phyloP scores from a whole-genome alignment of 2,329 filamentous ascomycete genomes.

The Colletotrichum truncatum region DNA sequence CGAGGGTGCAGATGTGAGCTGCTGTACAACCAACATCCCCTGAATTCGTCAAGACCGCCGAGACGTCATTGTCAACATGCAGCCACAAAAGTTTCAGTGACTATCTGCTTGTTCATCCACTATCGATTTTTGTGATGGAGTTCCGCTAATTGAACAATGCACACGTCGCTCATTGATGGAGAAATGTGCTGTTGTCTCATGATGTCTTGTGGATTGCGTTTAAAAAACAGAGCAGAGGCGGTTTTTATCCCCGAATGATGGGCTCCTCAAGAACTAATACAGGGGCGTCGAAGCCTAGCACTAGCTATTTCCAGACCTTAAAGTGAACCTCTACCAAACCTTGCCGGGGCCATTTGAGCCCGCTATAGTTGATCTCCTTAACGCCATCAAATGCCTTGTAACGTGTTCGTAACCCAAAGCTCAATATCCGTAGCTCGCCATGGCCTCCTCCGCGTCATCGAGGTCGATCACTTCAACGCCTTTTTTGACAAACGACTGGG shows the following conservation, averaged over 20 bases:
- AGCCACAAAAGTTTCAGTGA: background rate
- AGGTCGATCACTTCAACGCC: conserved; percentile 39
- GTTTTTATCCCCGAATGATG: background rate
- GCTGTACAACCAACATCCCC: background rate
- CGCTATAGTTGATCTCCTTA: background rate
- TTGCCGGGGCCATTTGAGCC: background rate
- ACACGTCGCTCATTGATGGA: too few relatives aligned
- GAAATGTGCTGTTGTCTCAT: background rate
- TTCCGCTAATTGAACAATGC: background rate
- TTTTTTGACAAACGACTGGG: conserved; percentile 31
- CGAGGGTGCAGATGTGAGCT: too few relatives aligned
- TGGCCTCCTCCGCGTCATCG: conserved; percentile 61
- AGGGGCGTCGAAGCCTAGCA: conserved; percentile 3
- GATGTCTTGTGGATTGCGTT: background rate
- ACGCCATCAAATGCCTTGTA: conserved; percentile 14
- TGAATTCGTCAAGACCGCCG: background rate
- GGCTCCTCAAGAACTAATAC: background rate
- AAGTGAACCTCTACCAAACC: conserved; percentile 1
- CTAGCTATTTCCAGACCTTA: conserved; percentile 8
- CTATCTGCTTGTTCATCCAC: background rate
- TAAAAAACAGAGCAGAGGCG: conserved; percentile 9
- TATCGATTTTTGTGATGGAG: background rate
- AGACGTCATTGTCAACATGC: background rate
- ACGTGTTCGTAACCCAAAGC: background rate
- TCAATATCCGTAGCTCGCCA: conserved; percentile 53